These are phyloP conservation scores for Baorangia bicolor DNA, from an alignment of 768 basidiomycete genomes.

Conservation along the genomic window DNA sequence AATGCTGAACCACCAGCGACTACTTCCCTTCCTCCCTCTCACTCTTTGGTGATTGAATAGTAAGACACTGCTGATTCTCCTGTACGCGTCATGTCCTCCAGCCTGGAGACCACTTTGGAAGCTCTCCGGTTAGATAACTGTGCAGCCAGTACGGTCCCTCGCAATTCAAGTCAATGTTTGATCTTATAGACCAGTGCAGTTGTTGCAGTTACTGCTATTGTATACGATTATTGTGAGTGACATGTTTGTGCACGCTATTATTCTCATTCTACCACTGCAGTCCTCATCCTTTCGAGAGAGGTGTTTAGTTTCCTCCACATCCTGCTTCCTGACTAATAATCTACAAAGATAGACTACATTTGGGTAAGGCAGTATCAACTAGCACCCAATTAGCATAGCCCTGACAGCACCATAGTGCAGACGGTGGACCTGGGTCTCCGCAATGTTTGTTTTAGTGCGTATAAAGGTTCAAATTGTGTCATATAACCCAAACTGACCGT, in stretches of 20 bases:
- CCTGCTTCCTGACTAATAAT: background rate
- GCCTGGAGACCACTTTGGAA: background rate
- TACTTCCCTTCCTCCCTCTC: too few species aligned
- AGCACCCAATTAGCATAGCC: background rate
- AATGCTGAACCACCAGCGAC: too few species aligned
- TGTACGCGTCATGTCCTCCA: slow-evolving; percentile 3
- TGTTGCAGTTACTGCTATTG: background rate
- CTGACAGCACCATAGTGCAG: slow-evolving; percentile 3
- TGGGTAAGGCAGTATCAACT: slow-evolving; percentile 13
- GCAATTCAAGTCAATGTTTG: background rate
- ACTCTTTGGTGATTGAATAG: too few species aligned
- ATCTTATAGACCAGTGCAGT: background rate
- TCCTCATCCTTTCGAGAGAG: slow-evolving; percentile 16
- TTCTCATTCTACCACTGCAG: background rate
- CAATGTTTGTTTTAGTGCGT: slow-evolving; percentile 16
- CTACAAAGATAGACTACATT: slow-evolving; percentile 9
- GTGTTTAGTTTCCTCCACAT: background rate
- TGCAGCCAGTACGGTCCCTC: background rate
- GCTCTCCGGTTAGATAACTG: background rate
- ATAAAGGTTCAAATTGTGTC: too few species aligned
- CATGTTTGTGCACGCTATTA: background rate
- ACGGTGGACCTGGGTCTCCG: slow-evolving; percentile 16
- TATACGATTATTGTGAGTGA: slow-evolving; percentile 10
- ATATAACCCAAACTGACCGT: background rate
- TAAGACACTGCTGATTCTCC: too few species aligned